These are phyloP conservation scores for Cladosporium austrohemisphaericum DNA, from an alignment of 2,329 filamentous ascomycete genomes.

Conservation along the genomic window DNA sequence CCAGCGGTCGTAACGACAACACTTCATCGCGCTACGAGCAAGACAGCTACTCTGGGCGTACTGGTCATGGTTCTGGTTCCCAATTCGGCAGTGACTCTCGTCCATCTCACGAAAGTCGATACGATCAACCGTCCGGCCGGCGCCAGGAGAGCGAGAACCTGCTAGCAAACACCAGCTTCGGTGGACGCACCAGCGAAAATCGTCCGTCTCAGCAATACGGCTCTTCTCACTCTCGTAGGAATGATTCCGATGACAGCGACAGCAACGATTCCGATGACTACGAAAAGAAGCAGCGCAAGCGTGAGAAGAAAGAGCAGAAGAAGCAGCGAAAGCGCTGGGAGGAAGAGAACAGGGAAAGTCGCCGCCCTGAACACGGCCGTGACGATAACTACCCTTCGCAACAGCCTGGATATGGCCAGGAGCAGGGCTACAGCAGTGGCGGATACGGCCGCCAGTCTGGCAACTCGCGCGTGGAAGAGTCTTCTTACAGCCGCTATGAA, in stretches of 20 bases:
- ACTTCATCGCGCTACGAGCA: constrained; percentile 61
- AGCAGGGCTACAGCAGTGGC: constrained; percentile 18
- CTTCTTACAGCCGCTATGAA: constrained; percentile 22
- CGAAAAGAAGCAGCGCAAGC: constrained; percentile 42
- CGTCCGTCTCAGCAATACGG: not conserved
- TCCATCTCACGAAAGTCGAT: constrained; percentile 49
- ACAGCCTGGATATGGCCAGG: constrained; percentile 17
- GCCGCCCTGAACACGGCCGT: constrained; percentile 6
- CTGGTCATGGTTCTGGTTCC: constrained; percentile 57
- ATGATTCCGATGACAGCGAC: constrained; percentile 25
- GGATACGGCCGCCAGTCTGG: constrained; percentile 22
- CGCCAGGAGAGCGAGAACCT: constrained; percentile 41
- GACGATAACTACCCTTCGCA: constrained; percentile 18
- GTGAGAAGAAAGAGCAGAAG: constrained; percentile 37
- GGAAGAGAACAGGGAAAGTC: constrained; percentile 15
- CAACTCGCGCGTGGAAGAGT: not conserved
- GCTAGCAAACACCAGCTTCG: not conserved
- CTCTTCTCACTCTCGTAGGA: constrained; percentile 2
- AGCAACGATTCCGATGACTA: constrained; percentile 36
- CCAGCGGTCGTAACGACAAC: too few relatives aligned
- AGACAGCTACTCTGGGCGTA: constrained; percentile 39
- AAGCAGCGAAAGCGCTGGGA: constrained; percentile 27
- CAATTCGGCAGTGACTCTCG: constrained; percentile 1
- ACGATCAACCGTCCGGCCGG: constrained; percentile 57
- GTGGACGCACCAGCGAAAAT: not conserved